Evolutionary conservation across 805 yeast genomes (phyloP).

Genomic region (Metschnikowia shivogae): DNA sequence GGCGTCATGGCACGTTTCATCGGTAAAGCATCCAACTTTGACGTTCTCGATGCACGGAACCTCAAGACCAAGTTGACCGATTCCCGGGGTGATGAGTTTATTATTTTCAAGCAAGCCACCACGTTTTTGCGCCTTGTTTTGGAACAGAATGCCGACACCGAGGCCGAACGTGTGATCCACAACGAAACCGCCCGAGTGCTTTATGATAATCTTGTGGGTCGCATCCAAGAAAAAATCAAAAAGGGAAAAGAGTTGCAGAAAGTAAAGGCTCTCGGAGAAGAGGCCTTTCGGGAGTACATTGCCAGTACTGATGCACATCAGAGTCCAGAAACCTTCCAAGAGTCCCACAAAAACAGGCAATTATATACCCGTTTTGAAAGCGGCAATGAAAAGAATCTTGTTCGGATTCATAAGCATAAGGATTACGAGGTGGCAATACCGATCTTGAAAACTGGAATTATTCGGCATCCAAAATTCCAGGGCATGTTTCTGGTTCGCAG

Average conservation of each 20-base stretch:
- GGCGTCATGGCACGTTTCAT: slow-evolving; percentile 38
- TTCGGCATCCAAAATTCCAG: slow-evolving; percentile 28
- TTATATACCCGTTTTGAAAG: slow-evolving; percentile 10
- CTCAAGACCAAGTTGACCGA: slow-evolving; percentile 34
- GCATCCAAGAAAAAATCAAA: slow-evolving; percentile 27
- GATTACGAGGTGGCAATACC: slow-evolving; percentile 31
- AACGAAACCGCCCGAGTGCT: slow-evolving; percentile 13
- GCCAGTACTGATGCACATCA: neutral
- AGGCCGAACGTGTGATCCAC: slow-evolving; percentile 13
- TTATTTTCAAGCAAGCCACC: slow-evolving; percentile 31
- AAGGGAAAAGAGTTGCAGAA: slow-evolving; percentile 21
- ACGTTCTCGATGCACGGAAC: slow-evolving; percentile 23
- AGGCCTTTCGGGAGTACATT: neutral
- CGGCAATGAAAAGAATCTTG: neutral
- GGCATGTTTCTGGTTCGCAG: slow-evolving; percentile 33
- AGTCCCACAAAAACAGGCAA: slow-evolving; percentile 12
- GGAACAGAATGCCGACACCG: slow-evolving; percentile 14
- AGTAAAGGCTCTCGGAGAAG: neutral
- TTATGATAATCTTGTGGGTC: slow-evolving; percentile 21
- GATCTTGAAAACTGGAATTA: slow-evolving; percentile 24
- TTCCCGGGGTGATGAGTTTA: slow-evolving; percentile 36
- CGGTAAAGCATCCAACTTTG: slow-evolving; percentile 37
- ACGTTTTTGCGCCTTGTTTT: slow-evolving; percentile 27
- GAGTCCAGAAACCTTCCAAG: neutral
- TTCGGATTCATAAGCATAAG: slow-evolving; percentile 4